These are phyloP conservation scores for Ophiocordyceps sinensis DNA, from an alignment of 2,329 filamentous ascomycete genomes.

Conservation along the genomic window DNA sequence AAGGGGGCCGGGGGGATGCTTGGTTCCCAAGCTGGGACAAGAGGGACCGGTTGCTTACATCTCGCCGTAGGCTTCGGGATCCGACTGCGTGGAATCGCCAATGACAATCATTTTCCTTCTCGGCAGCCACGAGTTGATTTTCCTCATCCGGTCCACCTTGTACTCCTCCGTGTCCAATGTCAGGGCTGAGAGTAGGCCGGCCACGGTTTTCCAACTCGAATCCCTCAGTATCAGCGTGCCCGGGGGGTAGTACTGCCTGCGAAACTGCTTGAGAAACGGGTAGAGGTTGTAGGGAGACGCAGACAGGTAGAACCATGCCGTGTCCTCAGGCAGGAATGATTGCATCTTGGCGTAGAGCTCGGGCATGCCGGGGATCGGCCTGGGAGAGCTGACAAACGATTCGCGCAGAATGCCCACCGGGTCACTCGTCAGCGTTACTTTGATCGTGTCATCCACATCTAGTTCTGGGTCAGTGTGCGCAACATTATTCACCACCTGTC, in stretches of 20 bases:
- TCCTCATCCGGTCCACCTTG: constrained; percentile 67
- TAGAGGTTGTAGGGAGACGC: constrained; percentile 93
- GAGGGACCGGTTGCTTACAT: constrained; percentile 33
- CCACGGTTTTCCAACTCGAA: constrained; percentile 71
- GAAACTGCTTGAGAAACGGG: constrained; percentile 66
- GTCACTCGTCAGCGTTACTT: constrained; percentile 70
- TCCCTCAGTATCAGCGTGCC: constrained; percentile 79
- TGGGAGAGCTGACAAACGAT: constrained; percentile 67
- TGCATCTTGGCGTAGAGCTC: constrained; percentile 61
- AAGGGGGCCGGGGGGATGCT: too few relatives aligned
- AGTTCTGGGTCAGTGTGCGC: constrained; percentile 2
- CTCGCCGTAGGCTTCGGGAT: constrained; percentile 81
- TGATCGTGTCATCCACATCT: constrained; percentile 95
- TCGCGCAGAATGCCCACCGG: constrained; percentile 67
- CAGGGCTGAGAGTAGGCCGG: constrained; percentile 63
- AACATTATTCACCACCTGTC: neutral
- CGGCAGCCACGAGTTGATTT: constrained; percentile 68
- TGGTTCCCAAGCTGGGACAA: neutral
- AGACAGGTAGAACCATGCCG: constrained; percentile 85
- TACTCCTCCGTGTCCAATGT: constrained; percentile 74
- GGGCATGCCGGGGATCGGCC: constrained; percentile 67
- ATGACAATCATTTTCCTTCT: constrained; percentile 67
- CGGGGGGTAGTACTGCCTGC: constrained; percentile 53
- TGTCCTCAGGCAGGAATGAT: constrained; percentile 33
- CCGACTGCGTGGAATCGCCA: constrained; percentile 82